Conservation (phyloP, 2,329 filamentous ascomycete species). For the Fusarium sp. region DNA sequence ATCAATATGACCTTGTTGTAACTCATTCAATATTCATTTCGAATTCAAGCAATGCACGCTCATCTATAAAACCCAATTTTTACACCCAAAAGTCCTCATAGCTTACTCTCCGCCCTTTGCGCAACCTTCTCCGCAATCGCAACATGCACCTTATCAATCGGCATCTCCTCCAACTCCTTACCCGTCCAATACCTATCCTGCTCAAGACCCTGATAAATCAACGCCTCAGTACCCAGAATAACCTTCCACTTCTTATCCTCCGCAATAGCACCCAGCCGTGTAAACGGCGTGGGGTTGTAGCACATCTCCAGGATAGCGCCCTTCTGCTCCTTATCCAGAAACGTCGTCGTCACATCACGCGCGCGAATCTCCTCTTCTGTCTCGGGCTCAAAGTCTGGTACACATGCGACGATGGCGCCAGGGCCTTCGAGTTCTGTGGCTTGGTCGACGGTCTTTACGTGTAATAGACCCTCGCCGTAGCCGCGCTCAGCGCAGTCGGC, state of each 20-base stretch:
- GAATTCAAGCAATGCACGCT: constrained; percentile 31
- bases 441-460: constrained; percentile 74
- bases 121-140: constrained; percentile 48
- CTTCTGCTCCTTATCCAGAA: constrained; percentile 66
- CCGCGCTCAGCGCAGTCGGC: constrained; percentile 72
- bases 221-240: constrained; percentile 81
- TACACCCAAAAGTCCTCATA: constrained; percentile 16
- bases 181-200: constrained; percentile 79
- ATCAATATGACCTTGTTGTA: too few species aligned
- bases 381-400: constrained; percentile 82
- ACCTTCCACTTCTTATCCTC: constrained; percentile 78
- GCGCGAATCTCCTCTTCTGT: constrained; percentile 74
- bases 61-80: constrained; percentile 6
- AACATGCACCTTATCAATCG: constrained; percentile 44
- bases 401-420: constrained; percentile 79
- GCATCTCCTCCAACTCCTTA: constrained; percentile 67
- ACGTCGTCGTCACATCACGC: constrained; percentile 68
- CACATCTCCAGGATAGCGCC: constrained; percentile 86
- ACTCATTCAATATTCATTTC: too few species aligned
- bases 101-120: constrained; percentile 43
- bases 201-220: constrained; percentile 84
- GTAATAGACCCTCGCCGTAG: constrained; percentile 72
- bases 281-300: constrained; percentile 82
- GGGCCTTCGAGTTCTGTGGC: constrained; percentile 71
- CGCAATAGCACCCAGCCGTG: constrained; percentile 74